phyloP scores from a whole-genome alignment of 1,284 basidiomycete species.

The Peniophora sp. region DNA sequence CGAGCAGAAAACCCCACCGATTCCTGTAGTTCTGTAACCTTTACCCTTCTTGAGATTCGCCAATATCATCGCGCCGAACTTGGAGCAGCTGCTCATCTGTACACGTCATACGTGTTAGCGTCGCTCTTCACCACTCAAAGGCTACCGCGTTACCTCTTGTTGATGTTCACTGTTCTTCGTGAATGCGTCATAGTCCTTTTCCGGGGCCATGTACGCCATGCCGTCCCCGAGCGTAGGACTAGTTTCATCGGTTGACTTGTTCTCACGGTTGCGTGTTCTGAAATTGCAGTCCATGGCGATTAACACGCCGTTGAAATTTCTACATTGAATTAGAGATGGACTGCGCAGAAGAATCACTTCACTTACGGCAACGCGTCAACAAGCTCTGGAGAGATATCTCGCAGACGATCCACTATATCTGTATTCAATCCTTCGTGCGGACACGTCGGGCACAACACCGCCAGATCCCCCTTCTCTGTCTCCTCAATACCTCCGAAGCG shows the following conservation, averaged over 20 bases:
- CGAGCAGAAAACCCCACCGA: background rate
- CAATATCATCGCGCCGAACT: background rate
- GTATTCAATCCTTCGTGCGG: background rate
- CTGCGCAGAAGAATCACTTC: too few species aligned
- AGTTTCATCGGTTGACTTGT: background rate
- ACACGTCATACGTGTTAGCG: background rate
- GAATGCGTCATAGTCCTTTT: background rate
- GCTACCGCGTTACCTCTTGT: background rate
- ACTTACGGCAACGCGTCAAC: background rate
- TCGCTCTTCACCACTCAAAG: background rate
- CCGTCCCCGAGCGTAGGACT: background rate
- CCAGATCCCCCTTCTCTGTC: background rate
- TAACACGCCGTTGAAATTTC: too few species aligned
- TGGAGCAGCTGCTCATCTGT: background rate
- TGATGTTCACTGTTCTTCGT: background rate
- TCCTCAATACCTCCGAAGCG: background rate
- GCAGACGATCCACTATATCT: background rate
- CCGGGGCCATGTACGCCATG: background rate
- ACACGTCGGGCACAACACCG: background rate
- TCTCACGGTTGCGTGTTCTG: background rate
- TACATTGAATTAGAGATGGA: too few species aligned
- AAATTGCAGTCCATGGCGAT: background rate
- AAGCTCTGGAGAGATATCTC: background rate
- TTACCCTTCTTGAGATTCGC: background rate
- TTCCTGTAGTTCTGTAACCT: background rate